Conservation (phyloP, 2,329 filamentous ascomycete species). For the Pseudogymnoascus sp. region DNA sequence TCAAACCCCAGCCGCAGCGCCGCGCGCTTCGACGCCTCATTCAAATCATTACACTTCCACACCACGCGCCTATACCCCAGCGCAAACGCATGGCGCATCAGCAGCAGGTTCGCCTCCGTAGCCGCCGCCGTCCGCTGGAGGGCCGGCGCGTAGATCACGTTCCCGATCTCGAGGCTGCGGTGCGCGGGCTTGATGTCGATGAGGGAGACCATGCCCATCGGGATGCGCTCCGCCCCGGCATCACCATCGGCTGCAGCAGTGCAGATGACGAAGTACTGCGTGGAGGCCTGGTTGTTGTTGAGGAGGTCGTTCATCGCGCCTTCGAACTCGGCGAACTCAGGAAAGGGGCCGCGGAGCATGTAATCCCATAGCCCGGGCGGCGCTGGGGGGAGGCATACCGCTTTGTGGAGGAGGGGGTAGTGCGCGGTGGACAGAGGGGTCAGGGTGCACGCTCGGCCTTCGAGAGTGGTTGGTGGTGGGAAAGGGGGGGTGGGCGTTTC, state of each 20-base stretch:
- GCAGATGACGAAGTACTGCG: slow-evolving; percentile 39
- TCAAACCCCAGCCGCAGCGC: slow-evolving; percentile 50
- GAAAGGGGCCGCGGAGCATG: slow-evolving; percentile 31
- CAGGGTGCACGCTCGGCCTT: background rate
- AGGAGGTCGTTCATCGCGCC: slow-evolving; percentile 20
- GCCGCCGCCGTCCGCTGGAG: slow-evolving; percentile 47
- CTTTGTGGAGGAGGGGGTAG: background rate
- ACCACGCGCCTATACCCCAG: slow-evolving; percentile 50
- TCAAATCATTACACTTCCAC: slow-evolving; percentile 56
- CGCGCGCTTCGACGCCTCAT: slow-evolving; percentile 44
- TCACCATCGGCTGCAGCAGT: slow-evolving; percentile 12
- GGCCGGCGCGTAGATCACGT: slow-evolving; percentile 40
- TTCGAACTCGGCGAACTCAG: slow-evolving; percentile 25
- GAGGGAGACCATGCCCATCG: slow-evolving; percentile 34
- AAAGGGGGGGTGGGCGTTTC: background rate
- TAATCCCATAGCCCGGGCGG: slow-evolving; percentile 33
- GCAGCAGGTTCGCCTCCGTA: slow-evolving; percentile 50
- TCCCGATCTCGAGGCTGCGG: slow-evolving; percentile 49
- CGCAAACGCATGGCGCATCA: slow-evolving; percentile 47
- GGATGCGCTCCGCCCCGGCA: slow-evolving; percentile 4
- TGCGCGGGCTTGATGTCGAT: slow-evolving; percentile 41
- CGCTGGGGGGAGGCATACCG: background rate
- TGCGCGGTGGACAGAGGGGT: background rate
- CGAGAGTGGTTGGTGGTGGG: background rate
- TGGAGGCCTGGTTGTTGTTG: slow-evolving; percentile 26